Evolutionary conservation across 2,329 filamentous ascomycete species (phyloP).

Genomic region (Bipolaris oryzae): DNA sequence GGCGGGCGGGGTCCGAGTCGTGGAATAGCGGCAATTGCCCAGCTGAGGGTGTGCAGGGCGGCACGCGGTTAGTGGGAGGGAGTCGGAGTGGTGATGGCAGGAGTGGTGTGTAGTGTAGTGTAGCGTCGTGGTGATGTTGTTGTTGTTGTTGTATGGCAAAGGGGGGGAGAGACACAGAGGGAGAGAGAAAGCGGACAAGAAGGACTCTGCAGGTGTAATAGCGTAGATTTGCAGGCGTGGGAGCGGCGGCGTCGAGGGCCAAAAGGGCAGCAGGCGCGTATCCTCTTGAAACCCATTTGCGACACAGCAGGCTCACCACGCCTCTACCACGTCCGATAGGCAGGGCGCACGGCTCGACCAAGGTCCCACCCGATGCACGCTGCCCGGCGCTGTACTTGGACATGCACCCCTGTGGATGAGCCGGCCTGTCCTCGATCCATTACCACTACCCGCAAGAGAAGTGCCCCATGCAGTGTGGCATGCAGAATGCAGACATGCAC

Average conservation of each 20-base stretch:
- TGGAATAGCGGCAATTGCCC: constrained; percentile 5
- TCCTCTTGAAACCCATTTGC: constrained; percentile 37
- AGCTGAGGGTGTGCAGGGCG: background rate
- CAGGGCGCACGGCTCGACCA: constrained; percentile 16
- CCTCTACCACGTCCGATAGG: constrained; percentile 29
- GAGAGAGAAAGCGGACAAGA: background rate
- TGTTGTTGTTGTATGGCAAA: background rate
- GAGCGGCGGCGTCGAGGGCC: background rate
- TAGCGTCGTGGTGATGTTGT: too few species aligned
- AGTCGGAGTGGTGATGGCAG: background rate
- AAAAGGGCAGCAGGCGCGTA: constrained; percentile 30
- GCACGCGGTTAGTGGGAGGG: background rate
- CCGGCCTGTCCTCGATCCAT: background rate
- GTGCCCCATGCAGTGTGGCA: background rate
- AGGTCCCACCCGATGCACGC: background rate
- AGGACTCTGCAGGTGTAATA: background rate
- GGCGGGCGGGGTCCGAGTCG: constrained; percentile 24
- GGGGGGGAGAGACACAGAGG: background rate
- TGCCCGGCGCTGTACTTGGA: background rate
- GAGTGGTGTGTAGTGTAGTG: background rate
- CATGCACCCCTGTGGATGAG: background rate
- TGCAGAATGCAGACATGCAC: background rate
- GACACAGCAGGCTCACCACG: constrained; percentile 29
- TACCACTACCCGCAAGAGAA: too few species aligned
- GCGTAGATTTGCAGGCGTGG: background rate